Base-by-base conservation (phyloP, 306 rosid species). In the Pyrus bretschneideri region DNA sequence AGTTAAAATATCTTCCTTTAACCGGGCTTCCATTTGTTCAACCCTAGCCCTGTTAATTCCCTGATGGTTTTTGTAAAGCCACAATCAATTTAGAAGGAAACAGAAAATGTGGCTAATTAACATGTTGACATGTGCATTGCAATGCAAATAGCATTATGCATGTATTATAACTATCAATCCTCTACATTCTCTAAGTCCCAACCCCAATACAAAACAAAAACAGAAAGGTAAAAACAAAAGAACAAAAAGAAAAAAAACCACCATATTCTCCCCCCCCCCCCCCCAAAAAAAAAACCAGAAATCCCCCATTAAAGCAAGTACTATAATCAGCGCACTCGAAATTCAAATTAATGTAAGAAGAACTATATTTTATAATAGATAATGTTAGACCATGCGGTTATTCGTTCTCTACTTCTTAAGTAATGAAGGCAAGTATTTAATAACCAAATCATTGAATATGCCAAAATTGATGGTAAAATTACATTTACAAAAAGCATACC, bases 11-110 rank as follows among this genome's bases (percentile, higher is more conserved):
- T 93, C 98, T 74, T 89, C 94, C 81, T 83, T 90, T 86, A 93
- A 82, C 69, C 94, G 93, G 73, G 81, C 89, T 81, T 93, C 98
- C 98, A 93, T 93, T 86, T 93, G 96, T 81, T 93, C 98, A 76
- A 88, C 94, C 73, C 98, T 86, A 58, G 81, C 91, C 84, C 96
- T 76, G 73, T 93, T 87, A 71, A 93, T 93, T 78, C 98, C 98
- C 98, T 93, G 80, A 76, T 78, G 64, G 21, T 38, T 55, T 81
- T 72, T 62, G 70, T n/a, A 76, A 64, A 35, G 59, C 45, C 79
- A 81, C 33, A 79, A 63, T 44, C 80, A 74, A 65, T 65, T 66
- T 12, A 15, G 18, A 73, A 55, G 58, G 9, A 72, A 35, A 38
- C 67, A 57, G 40, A 21, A n/a, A n/a, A 31, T 57, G 31, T 71